These are phyloP conservation scores for Ophiostoma novo-ulmi DNA, from an alignment of 2,329 filamentous ascomycete genomes.

Conservation along the genomic window DNA sequence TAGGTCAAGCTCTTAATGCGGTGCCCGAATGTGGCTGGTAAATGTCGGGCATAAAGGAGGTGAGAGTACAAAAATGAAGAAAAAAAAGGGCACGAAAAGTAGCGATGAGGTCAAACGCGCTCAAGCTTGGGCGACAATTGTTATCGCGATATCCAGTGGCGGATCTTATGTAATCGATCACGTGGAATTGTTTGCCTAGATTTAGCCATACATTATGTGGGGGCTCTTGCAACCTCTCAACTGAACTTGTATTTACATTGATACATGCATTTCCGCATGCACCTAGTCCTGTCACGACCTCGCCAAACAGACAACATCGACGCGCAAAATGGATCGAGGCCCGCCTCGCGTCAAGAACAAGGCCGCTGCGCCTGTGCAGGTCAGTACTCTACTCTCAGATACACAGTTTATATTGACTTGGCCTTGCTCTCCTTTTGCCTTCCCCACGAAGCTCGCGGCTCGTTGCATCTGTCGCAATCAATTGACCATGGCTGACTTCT, in stretches of 20 bases:
- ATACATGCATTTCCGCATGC: not conserved
- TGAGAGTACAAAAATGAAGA: not conserved
- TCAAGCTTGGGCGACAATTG: not conserved
- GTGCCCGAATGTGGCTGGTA: not conserved
- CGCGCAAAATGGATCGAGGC: conserved; percentile 73
- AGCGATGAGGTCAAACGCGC: conserved; percentile 8
- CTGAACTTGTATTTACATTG: conserved; percentile 3
- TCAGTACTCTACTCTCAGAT: conserved; percentile 32
- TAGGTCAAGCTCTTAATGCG: too few relatives aligned
- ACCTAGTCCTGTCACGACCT: not conserved
- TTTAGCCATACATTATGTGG: not conserved
- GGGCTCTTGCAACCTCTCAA: not conserved
- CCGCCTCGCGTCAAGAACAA: conserved; percentile 99
- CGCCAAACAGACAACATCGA: not conserved
- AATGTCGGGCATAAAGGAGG: not conserved
- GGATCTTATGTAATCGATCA: not conserved
- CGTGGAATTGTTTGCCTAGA: not conserved
- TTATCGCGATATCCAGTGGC: conserved; percentile 12
- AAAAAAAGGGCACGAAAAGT: not conserved
- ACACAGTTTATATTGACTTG: not conserved
- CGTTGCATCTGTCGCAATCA: not conserved
- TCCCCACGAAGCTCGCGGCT: conserved; percentile 32
- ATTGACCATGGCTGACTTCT: not conserved
- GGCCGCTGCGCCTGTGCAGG: conserved; percentile 66
- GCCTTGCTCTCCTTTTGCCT: not conserved